A percentile compares a stretch with the other conserved stretches of the same genome.
phyloP scores from a whole-genome alignment of 176 grass and related monocot species.

The Aechmea fasciata region DNA sequence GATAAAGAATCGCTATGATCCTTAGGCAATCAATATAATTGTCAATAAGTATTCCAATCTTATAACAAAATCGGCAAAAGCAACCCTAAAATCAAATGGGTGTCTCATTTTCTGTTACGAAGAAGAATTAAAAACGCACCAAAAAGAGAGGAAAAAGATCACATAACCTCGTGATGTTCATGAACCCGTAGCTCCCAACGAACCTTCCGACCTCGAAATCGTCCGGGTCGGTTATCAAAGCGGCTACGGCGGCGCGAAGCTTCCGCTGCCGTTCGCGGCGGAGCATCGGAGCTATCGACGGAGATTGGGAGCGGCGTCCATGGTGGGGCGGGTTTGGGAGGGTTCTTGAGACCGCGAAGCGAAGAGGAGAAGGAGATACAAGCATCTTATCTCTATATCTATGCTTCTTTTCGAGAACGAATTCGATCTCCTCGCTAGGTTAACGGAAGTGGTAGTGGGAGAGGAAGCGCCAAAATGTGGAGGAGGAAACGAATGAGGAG shows the following conservation, averaged over 20 bases:
- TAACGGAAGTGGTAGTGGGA: too few species aligned
- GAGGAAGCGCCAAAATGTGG: too few species aligned
- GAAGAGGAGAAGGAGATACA: background rate
- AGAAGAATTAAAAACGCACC: background rate
- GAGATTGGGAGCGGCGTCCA: background rate
- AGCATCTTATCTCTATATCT: too few species aligned
- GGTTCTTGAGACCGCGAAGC: background rate
- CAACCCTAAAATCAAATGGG: background rate
- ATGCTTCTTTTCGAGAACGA: too few species aligned
- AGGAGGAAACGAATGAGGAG: too few species aligned
- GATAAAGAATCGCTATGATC: too few species aligned
- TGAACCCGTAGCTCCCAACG: slow-evolving; percentile 75
- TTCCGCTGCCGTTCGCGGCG: slow-evolving; percentile 1
- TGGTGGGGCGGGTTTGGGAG: background rate
- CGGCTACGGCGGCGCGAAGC: slow-evolving; percentile 15
- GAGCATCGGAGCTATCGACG: background rate
- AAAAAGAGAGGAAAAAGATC: slow-evolving; percentile 1
- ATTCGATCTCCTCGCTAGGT: too few species aligned
- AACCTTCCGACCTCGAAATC: slow-evolving; percentile 75
- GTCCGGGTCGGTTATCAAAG: slow-evolving; percentile 68
- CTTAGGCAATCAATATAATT: too few species aligned
- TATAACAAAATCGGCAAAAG: slow-evolving; percentile 2
- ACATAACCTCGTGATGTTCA: slow-evolving; percentile 80
- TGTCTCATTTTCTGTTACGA: background rate
- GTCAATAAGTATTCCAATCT: slow-evolving; percentile 1